Conservation (phyloP, 2,329 filamentous ascomycete genomes). For the Microsporum audouinii region DNA sequence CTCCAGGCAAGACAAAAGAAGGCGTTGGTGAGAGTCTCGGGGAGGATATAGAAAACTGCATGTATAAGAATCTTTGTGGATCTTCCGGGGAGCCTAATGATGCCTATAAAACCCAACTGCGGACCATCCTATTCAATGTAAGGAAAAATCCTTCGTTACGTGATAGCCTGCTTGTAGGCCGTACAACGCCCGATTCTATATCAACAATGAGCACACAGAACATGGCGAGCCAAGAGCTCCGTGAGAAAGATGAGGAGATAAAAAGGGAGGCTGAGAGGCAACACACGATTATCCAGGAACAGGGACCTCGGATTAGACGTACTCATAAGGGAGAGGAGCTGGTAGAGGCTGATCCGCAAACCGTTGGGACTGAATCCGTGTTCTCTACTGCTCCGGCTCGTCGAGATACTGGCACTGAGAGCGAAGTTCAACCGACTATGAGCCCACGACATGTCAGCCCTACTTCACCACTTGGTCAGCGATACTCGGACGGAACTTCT, state of each 20-base stretch:
- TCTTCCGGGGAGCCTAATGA: conserved; percentile 42
- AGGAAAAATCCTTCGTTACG: conserved; percentile 77
- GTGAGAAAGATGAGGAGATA: conserved; percentile 49
- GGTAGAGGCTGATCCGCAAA: conserved; percentile 58
- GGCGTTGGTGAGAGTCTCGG: conserved; percentile 58
- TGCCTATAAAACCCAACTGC: conserved; percentile 53
- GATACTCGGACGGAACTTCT: conserved; percentile 19
- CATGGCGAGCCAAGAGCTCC: conserved; percentile 82
- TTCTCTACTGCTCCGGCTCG: conserved; percentile 38
- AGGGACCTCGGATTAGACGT: conserved; percentile 66
- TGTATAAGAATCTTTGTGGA: conserved; percentile 43
- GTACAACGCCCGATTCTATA: conserved; percentile 60
- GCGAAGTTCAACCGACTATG: conserved; percentile 11
- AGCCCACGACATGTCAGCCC: conserved; percentile 14
- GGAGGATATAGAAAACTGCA: conserved; percentile 65
- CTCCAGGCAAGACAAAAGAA: conserved; percentile 52
- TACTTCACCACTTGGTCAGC: background rate
- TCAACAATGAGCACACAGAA: conserved; percentile 84
- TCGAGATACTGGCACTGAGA: conserved; percentile 27
- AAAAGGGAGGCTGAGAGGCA: conserved; percentile 47
- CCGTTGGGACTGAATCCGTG: conserved; percentile 36
- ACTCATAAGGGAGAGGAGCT: conserved; percentile 95
- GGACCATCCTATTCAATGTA: conserved; percentile 71
- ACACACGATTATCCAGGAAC: conserved; percentile 66
- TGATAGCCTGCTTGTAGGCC: conserved; percentile 60